Evolutionary conservation across 176 grass and related monocot species (phyloP), one percentile per base, ranked within the genome.

Genomic region (Triticum timopheevii): DNA sequence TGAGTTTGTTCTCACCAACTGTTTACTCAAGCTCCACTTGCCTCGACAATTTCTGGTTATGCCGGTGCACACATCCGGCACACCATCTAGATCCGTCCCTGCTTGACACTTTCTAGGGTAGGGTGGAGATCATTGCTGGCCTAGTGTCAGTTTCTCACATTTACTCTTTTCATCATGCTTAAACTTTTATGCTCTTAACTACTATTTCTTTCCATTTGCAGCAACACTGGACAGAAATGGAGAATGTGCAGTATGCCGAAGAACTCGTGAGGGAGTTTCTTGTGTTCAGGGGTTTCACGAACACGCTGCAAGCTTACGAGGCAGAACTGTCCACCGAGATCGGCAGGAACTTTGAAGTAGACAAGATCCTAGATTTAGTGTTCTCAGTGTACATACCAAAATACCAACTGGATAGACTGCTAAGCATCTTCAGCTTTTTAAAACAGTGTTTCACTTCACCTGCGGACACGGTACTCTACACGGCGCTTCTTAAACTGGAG

Each of bases 191-290:
- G 13, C 38, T 65, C 74, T 5, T 31, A 10, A 23, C 50, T 33
- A 39, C 6, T 11, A 76, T 76, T 76, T 76, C 73, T 84, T 25
- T 40, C 50, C 4, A 61, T 83, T 83, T 92, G 65, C 82, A 92
- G 79, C 76, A 61, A 77, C 58, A 69, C n/a, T 69, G 44, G 47
- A n/a, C 24, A 72, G 39, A 58, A 69, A 98, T 98, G 96, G 96
- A 98, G 88, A 98, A 96, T 35, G 86, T 98, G 71, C 93, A 87
- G 28, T 98, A 92, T 84, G 96, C 93, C 0, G 88, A 98, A 91
- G 93, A 94, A 74, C 96, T 98, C 17, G 68, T 98, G 36, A 90
- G 88, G 42, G 96, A 98, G 76, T 98, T 94, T 73, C 84, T 98
- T 73, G 77, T 96, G 25, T 98, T 98, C 84, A 95, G 93, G 81